These are phyloP conservation scores for Sequoiadendron giganteum DNA, from an alignment of 75 land plant species.

Conservation along the genomic window DNA sequence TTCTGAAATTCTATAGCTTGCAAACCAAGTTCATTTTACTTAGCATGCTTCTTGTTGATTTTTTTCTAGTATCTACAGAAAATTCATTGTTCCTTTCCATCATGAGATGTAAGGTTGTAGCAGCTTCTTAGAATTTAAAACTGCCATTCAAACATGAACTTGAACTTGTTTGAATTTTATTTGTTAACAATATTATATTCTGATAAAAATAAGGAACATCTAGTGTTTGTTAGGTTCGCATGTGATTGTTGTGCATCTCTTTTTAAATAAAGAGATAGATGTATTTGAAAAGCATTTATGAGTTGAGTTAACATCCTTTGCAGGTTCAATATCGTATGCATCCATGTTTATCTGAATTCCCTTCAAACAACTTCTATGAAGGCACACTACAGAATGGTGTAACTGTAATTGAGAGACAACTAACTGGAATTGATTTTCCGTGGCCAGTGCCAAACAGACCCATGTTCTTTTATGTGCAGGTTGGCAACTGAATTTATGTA, in stretches of 20 bases:
- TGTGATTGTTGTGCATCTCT: constrained; percentile 2
- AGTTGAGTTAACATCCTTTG: neutral
- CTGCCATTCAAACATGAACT: neutral
- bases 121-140: neutral
- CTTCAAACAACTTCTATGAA: constrained; percentile 98
- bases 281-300: neutral
- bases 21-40: neutral
- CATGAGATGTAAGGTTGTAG: neutral
- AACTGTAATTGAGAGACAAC: constrained; percentile 84
- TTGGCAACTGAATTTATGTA: constrained; percentile 10
- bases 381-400: constrained; percentile 99
- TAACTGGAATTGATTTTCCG: constrained; percentile 94
- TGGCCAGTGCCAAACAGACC: constrained; percentile 99
- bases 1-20: neutral
- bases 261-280: neutral
- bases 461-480: constrained; percentile 99
- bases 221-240: neutral
- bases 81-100: neutral
- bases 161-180: neutral
- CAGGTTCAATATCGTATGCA: constrained; percentile 99
- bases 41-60: neutral
- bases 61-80: neutral
- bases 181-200: neutral
- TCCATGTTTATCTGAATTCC: constrained; percentile 94
- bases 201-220: neutral